Conservation (phyloP, 2,329 filamentous ascomycete species). For the Biscogniauxia marginata region DNA sequence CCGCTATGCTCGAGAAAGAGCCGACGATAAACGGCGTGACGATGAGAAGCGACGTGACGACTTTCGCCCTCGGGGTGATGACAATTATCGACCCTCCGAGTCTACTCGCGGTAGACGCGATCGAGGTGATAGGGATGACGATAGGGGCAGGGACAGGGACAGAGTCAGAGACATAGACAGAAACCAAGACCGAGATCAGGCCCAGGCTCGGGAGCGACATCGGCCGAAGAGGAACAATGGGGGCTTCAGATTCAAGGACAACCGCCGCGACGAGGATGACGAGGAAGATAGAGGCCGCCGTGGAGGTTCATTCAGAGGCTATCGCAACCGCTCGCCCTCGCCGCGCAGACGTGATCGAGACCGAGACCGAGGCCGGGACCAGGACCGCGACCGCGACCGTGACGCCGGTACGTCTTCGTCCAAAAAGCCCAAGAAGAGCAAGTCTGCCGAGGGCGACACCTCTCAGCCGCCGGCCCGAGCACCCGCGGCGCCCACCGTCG, state of each 20-base stretch:
- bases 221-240: slow-evolving; percentile 38
- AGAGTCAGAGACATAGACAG: slow-evolving; percentile 6
- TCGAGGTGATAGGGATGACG: slow-evolving; percentile 7
- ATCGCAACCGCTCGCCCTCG: slow-evolving; percentile 43
- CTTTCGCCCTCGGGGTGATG: slow-evolving; percentile 20
- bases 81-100: slow-evolving; percentile 8
- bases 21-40: slow-evolving; percentile 11
- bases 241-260: slow-evolving; percentile 61
- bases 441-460: slow-evolving; percentile 27
- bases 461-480: slow-evolving; percentile 35
- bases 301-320: slow-evolving; percentile 50
- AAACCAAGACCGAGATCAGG: background rate
- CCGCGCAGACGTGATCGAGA: slow-evolving; percentile 36
- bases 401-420: slow-evolving; percentile 18
- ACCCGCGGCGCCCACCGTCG: slow-evolving; percentile 25
- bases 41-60: slow-evolving; percentile 18
- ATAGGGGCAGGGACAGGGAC: slow-evolving; percentile 11
- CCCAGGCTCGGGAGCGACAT: slow-evolving; percentile 24
- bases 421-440: slow-evolving; percentile 30
- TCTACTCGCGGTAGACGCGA: slow-evolving; percentile 4
- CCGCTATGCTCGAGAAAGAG: slow-evolving; percentile 10
- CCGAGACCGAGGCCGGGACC: slow-evolving; percentile 37
- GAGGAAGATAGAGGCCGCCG: slow-evolving; percentile 41
- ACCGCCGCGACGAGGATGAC: slow-evolving; percentile 46
- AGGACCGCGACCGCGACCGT: slow-evolving; percentile 35